These are phyloP conservation scores for Cornus florida DNA, from an alignment of 148 eudicot genomes.

Conservation along the genomic window DNA sequence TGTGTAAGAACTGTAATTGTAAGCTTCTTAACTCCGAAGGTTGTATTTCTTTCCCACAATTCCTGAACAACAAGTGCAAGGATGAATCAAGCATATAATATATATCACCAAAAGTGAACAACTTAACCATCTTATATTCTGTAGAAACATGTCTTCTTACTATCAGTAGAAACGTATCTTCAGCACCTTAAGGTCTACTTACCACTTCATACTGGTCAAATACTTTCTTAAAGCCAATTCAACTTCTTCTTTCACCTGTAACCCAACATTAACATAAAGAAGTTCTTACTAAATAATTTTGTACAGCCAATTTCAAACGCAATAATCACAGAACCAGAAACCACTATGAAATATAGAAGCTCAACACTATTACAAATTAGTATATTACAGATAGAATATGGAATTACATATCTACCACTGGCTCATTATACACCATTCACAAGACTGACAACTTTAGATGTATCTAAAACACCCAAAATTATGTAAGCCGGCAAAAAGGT, in stretches of 20 bases:
- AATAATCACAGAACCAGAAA: neutral
- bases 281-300: neutral
- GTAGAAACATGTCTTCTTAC: neutral
- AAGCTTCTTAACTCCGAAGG: conserved; percentile 61
- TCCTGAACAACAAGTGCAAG: conserved; percentile 37
- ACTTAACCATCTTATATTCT: neutral
- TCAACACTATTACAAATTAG: conserved; percentile 23
- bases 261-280: neutral
- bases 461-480: neutral
- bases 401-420: neutral
- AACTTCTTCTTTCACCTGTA: conserved; percentile 95
- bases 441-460: neutral
- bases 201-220: conserved; percentile 57
- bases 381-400: neutral
- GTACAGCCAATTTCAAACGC: conserved; percentile 3
- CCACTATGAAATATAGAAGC: conserved; percentile 46
- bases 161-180: neutral
- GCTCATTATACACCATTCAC: neutral
- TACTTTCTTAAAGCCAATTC: conserved; percentile 76
- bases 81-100: neutral
- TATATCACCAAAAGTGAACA: neutral
- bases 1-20: conserved; percentile 56
- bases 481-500: no score
- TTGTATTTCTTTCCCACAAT: conserved; percentile 48
- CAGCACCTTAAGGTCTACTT: conserved; percentile 8